These are phyloP conservation scores for Fusarium marasasianum DNA, from an alignment of 2,329 filamentous ascomycete species.

Conservation along the genomic window DNA sequence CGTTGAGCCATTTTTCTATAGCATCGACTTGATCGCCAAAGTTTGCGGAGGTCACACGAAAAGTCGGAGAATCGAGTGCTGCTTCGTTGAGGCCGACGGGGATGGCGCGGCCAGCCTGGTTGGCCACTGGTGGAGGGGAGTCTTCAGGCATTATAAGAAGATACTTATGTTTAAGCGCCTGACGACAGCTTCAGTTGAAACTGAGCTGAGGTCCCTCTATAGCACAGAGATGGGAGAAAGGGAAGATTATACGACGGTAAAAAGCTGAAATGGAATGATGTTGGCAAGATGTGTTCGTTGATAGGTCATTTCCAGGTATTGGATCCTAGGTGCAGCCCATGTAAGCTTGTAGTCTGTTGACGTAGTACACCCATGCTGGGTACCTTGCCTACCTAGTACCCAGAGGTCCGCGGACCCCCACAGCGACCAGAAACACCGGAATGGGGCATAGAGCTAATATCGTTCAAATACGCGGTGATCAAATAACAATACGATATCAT, in stretches of 20 bases:
- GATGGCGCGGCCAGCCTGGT: constrained; percentile 48
- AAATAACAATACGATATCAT: background rate
- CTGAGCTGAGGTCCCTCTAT: constrained; percentile 39
- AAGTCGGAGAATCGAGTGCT: constrained; percentile 94
- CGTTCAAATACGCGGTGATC: constrained; percentile 6
- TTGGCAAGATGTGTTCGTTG: constrained; percentile 29
- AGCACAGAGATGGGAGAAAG: constrained; percentile 16
- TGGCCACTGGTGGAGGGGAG: constrained; percentile 35
- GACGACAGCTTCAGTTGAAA: constrained; percentile 41
- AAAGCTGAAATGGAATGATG: constrained; percentile 37
- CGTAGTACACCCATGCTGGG: constrained; percentile 25
- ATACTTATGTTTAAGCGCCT: constrained; percentile 26
- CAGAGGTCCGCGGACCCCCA: constrained; percentile 7
- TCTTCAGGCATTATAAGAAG: constrained; percentile 35
- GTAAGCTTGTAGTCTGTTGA: constrained; percentile 11
- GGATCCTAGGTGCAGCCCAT: background rate
- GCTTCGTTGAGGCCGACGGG: constrained; percentile 94
- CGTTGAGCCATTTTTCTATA: constrained; percentile 89
- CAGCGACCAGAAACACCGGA: constrained; percentile 15
- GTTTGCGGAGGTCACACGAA: constrained; percentile 85
- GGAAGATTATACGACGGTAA: constrained; percentile 25
- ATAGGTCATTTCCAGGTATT: constrained; percentile 12
- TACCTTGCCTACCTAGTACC: background rate
- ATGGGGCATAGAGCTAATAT: constrained; percentile 7
- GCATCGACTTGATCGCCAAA: constrained; percentile 92